Evolutionary conservation across 208 protist species (phyloP), one percentile per base, ranked within the genome.

Genomic region (Acanthamoeba castellanii): DNA sequence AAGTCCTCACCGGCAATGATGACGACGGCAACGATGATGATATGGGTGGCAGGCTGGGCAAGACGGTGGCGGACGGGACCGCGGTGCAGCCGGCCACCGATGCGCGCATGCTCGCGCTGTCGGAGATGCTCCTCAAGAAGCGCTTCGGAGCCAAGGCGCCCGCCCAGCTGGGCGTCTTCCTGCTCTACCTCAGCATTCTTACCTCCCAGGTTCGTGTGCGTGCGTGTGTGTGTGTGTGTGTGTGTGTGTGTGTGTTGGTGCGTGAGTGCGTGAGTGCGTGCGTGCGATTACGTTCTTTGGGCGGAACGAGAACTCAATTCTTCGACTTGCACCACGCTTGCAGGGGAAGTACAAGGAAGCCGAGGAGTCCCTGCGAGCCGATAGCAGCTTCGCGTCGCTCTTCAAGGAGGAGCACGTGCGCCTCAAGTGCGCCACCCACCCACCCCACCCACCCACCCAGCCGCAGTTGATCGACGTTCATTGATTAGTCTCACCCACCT

Each of bases 71-170:
- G n/a, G 25, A 18, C 27, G 18, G 11, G 84, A 13, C 52, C 14
- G 50, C 8, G 50, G 32, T 7, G 27, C 14, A 11, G 59, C 34
- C 30, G 20, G 55, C 14, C 11, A 45, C 34, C 1, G 84, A 90
- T 42, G 2, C 20, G 30, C 34, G 88, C 8, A 30, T 93, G 61
- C 55, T 93, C 25, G 42, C 18, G 11, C 88, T 93, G 13, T 93
- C 45, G 11, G 88, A 93, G 88, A 93, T 93, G 88, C 34, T 93
- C 3, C 57, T 93, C 37, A 72, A 78, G 47, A 93, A 93, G 66
- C 34, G 66, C 37, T 93, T 93, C 50, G 13, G 30, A 7, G 25
- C 34, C 11, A 55, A 72, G 34, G 13, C 88, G 34, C 88, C 88
- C 37, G 78, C 57, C 13, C 18, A 93, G 61, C 61, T 93, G 50